phyloP scores from a whole-genome alignment of 2,329 filamentous ascomycete genomes.

The Trichoderma oligosporum region DNA sequence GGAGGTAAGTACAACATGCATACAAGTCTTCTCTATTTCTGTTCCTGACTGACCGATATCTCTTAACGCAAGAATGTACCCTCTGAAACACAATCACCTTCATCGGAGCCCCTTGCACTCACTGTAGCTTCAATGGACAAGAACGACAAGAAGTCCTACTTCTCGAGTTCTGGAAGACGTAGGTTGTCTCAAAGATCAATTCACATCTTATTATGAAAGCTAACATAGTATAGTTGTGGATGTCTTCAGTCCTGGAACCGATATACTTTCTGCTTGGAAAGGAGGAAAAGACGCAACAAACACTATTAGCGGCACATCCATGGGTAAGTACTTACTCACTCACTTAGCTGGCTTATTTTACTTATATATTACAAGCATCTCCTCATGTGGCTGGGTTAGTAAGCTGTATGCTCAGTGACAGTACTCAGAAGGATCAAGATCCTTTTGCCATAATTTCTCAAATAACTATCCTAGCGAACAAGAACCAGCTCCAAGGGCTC shows the following conservation, averaged over 20 bases:
- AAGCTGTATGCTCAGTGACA: not conserved
- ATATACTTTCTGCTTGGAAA: slow-evolving; percentile 48
- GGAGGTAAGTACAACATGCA: slow-evolving; percentile 26
- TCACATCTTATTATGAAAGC: slow-evolving; percentile 38
- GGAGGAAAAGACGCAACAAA: slow-evolving; percentile 41
- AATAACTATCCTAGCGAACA: not conserved
- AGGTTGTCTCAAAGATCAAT: not conserved
- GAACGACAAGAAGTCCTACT: slow-evolving; percentile 39
- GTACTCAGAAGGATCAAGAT: not conserved
- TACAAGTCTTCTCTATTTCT: no score
- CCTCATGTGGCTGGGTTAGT: not conserved
- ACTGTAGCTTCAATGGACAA: slow-evolving; percentile 37
- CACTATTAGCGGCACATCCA: slow-evolving; percentile 57
- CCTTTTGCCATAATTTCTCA: not conserved
- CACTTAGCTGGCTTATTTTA: not conserved
- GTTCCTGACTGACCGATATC: no score
- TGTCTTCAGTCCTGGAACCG: slow-evolving; percentile 49
- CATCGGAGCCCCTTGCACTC: slow-evolving; percentile 32
- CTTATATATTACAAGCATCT: not conserved
- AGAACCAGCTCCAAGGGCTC: not conserved
- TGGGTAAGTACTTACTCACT: slow-evolving; percentile 36
- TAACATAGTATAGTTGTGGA: slow-evolving; percentile 47
- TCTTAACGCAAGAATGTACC: no score
- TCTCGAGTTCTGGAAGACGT: slow-evolving; percentile 48
- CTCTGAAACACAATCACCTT: slow-evolving; percentile 34